These are phyloP conservation scores for Colletotrichum chrysophilum DNA, from an alignment of 2,329 filamentous ascomycete genomes.

Conservation along the genomic window DNA sequence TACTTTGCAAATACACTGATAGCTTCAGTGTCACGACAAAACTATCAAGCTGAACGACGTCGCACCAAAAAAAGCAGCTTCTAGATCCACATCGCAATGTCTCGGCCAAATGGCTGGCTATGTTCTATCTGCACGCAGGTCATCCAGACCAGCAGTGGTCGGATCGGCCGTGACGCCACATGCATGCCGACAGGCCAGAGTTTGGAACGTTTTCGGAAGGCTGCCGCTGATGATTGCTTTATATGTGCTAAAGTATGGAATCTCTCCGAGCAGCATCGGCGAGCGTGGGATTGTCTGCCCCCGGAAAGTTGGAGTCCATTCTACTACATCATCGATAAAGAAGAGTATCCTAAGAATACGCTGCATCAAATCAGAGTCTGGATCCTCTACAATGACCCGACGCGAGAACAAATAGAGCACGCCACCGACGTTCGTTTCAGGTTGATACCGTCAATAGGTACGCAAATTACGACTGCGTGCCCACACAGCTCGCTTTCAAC, in stretches of 20 bases:
- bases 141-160: background rate
- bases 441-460: background rate
- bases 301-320: background rate
- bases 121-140: background rate
- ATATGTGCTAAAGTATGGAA: background rate
- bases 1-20: too few relatives aligned
- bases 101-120: background rate
- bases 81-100: accelerated
- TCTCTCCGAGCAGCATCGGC: background rate
- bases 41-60: accelerated
- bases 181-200: background rate
- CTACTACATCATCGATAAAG: background rate
- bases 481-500: background rate
- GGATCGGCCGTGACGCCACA: background rate
- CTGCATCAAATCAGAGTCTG: background rate
- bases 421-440: background rate
- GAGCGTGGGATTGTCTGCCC: background rate
- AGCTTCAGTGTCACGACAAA: too few relatives aligned
- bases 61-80: background rate
- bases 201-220: background rate
- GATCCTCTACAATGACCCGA: background rate
- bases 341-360: background rate
- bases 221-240: background rate
- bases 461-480: too few relatives aligned
- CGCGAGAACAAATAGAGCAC: background rate